Evolutionary conservation across 1,139 yeast species (phyloP).

Genomic region (Yamadazyma diospyri): DNA sequence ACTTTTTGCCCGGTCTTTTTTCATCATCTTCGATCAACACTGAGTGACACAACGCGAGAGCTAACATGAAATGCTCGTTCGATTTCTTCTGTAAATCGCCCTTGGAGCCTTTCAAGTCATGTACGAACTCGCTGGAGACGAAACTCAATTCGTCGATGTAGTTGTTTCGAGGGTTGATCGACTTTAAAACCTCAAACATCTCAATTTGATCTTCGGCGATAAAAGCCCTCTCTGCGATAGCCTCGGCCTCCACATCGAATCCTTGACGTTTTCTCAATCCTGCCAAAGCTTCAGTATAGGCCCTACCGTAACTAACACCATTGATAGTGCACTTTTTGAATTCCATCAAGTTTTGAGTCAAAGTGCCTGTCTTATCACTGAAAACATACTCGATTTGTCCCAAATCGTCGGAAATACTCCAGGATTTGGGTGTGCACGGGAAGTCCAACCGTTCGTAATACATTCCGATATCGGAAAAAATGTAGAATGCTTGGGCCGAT

Average conservation of each 20-base stretch:
- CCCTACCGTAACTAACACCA: constrained; percentile 54
- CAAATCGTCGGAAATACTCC: constrained; percentile 62
- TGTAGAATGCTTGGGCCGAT: constrained; percentile 56
- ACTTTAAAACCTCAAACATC: constrained; percentile 58
- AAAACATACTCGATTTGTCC: constrained; percentile 64
- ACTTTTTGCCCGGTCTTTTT: constrained; percentile 26
- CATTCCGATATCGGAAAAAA: constrained; percentile 50
- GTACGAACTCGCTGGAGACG: constrained; percentile 59
- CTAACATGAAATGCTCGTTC: constrained; percentile 77
- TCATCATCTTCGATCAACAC: constrained; percentile 49
- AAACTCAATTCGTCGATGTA: constrained; percentile 61
- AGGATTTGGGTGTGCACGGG: constrained; percentile 59
- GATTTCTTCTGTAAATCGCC: constrained; percentile 54
- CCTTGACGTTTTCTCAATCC: constrained; percentile 58
- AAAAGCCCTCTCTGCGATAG: constrained; percentile 32
- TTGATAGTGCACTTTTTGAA: constrained; percentile 57
- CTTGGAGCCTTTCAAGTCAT: constrained; percentile 27
- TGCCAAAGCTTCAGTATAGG: constrained; percentile 60
- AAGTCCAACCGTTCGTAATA: constrained; percentile 51
- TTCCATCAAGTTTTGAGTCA: constrained; percentile 61
- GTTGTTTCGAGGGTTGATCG: constrained; percentile 27
- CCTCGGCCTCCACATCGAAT: constrained; percentile 49
- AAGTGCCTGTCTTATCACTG: constrained; percentile 61
- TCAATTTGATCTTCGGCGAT: constrained; percentile 59
- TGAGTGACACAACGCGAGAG: constrained; percentile 74